Base-by-base conservation (phyloP, 805 yeast species). In the Candida xiaguanensis region DNA sequence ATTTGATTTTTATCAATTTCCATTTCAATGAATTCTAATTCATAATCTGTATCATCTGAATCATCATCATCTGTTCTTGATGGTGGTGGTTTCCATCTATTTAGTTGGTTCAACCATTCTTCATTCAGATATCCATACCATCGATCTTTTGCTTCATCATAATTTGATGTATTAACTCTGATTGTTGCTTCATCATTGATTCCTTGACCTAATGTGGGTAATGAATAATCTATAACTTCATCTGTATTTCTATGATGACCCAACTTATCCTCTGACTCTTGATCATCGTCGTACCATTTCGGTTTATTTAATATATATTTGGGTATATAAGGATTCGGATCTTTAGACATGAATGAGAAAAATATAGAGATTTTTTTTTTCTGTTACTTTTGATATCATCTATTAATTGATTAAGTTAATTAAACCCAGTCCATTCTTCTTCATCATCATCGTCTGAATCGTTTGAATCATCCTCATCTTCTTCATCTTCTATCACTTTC, bases 71-170 rank as follows among this genome's bases (percentile, higher is more conserved):
- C 41, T 32, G 38, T 24, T 5, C 36, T 40, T 28, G 33, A 31
- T 26, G 28, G 20, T 65, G 56, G 29, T 45, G 51, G 33, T 39
- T 69, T 65, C 76, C 83, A 76, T 33, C 63, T 63, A 37, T 60
- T 55, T 5, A 78, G 49, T 22, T 75, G 72, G 9, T 68, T 61
- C 34, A 70, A 74, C 65, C 84, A 85, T 38, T 83, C 87, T 8
- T 67, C 64, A 1, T 77, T 70, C 33, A 82, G 80, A 53, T 78
- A 85, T 0, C 95, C 95, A 52, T 75, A 83, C 95, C 93, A 86
- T 42, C 87, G 67, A 58, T 86, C 95, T 42, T 89, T 63, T 46
- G 81, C 82, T 8, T 80, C 74, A 50, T 85, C 95, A 72, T 80
- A 86, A 19, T 59, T 63, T 2, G 53, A 61, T 35, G 51, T 58